Base-by-base conservation (phyloP, 1,284 basidiomycete genomes). In the Sutorius eximius region DNA sequence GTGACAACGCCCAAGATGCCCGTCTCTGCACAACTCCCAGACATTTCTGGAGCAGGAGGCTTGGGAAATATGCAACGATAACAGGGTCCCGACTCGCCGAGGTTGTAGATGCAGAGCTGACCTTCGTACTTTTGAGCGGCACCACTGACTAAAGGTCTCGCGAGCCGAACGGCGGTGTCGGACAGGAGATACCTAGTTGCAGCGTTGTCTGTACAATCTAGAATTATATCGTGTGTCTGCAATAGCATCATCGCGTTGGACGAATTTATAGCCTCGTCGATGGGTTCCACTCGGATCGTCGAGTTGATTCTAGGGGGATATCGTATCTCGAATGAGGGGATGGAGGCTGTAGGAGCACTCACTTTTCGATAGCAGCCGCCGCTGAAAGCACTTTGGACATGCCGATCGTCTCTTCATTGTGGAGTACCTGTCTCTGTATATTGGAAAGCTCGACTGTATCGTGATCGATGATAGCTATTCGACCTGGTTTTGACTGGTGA, bases 131-230 rank as follows among this genome's bases (percentile, higher is more conserved):
- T 85, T 63, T 98, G 92, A 0, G 96, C 96, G 1, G 95, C 97
- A 3, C 95, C 97, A 52, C 89, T 93, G 33, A 99, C 88, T 30
- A 99, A 85, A 4, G 93, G 90, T 45, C 87, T 87, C 6, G 75
- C 73, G 3, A 93, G 80, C 0, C 75, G 74, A 41, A 93, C 91
- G n/a, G 90, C 85, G 0, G 86, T 83, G 69, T 98, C 96, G n/a
- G 92, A 95, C 54, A 99, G 80, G 8, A 99, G 82, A 72, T 99
- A 99, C 4, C 97, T 88, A 0, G 93, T 95, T 4, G 89, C 83
- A 3, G 90, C 86, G 59, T 97, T 96, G 73, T 99, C 96, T 3
- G 94, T 98, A 75, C 96, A 98, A 74, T 99, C 97, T 15, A 99
- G 77, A 45, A 98, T 81, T 41, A 98, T 73, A 67, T 92, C 86